Conservation (phyloP, 257 asterid species). For the Nicotiana sylvestris region DNA sequence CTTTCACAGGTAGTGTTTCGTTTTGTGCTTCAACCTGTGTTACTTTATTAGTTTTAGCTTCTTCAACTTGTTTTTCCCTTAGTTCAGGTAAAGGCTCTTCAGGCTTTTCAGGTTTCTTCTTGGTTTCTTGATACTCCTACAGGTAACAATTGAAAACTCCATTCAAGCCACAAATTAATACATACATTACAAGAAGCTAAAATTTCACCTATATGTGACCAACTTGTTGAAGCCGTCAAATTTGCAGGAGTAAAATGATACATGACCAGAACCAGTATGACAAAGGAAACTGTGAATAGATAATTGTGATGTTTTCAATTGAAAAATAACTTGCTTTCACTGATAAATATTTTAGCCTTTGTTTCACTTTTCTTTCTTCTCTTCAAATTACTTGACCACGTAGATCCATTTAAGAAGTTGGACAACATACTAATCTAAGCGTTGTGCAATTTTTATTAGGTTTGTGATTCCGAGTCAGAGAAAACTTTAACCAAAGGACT, state of each 20-base stretch:
- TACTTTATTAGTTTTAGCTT: constrained; percentile 29
- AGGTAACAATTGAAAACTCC: background rate
- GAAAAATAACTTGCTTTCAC: background rate
- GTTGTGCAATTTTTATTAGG: background rate
- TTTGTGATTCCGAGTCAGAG: background rate
- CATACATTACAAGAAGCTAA: background rate
- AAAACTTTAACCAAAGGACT: background rate
- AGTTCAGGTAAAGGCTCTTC: constrained; percentile 28
- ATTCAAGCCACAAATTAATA: background rate
- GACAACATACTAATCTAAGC: background rate
- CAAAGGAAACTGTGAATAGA: background rate
- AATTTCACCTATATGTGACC: background rate
- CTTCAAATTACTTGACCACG: no score
- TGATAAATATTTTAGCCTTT: background rate
- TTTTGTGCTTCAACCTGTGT: constrained; percentile 17
- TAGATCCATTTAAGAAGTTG: no score
- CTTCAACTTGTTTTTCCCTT: constrained; percentile 24
- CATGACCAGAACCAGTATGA: background rate
- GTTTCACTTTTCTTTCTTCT: background rate
- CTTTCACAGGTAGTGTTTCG: constrained; percentile 24
- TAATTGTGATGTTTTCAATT: background rate
- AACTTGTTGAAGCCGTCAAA: background rate
- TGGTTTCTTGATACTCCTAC: constrained; percentile 39
- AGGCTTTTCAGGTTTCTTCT: constrained; percentile 33
- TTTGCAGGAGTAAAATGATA: background rate